Conservation (phyloP, 148 eudicot genomes). For the Rhododendron simsii region DNA sequence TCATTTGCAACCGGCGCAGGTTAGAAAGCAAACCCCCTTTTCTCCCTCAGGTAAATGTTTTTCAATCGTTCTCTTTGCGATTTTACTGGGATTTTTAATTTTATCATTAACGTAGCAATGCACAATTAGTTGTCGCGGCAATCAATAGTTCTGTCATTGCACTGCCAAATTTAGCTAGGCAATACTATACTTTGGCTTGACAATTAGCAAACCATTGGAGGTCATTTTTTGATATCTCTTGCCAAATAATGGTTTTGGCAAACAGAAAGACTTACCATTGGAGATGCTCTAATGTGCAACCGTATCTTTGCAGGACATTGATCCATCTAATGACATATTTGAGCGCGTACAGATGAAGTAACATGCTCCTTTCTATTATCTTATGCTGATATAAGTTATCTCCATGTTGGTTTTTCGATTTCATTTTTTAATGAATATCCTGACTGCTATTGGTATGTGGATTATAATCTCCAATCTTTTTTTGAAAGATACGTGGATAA, state of each 20-base stretch:
- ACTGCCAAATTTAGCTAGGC: background rate
- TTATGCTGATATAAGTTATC: background rate
- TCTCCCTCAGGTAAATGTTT: constrained; percentile 6
- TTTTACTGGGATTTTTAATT: background rate
- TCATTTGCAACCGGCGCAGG: constrained; percentile 8
- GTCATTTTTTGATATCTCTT: background rate
- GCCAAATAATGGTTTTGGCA: background rate
- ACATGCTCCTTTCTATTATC: background rate
- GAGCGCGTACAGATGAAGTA: constrained; percentile 69
- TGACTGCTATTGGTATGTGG: background rate
- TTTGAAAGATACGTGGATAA: constrained; percentile 59
- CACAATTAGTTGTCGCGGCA: background rate
- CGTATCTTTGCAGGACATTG: constrained; percentile 46
- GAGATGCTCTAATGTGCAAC: background rate
- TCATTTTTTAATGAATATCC: background rate
- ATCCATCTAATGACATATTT: constrained; percentile 50
- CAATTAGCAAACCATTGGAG: background rate
- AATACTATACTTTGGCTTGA: background rate
- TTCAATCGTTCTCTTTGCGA: background rate
- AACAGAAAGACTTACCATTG: background rate
- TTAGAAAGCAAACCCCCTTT: constrained; percentile 13
- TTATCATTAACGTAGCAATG: background rate
- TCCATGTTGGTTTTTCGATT: background rate
- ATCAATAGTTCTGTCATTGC: background rate
- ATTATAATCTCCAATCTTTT: background rate